phyloP scores from a whole-genome alignment of 768 basidiomycete species.

The Mycena latifolia region DNA sequence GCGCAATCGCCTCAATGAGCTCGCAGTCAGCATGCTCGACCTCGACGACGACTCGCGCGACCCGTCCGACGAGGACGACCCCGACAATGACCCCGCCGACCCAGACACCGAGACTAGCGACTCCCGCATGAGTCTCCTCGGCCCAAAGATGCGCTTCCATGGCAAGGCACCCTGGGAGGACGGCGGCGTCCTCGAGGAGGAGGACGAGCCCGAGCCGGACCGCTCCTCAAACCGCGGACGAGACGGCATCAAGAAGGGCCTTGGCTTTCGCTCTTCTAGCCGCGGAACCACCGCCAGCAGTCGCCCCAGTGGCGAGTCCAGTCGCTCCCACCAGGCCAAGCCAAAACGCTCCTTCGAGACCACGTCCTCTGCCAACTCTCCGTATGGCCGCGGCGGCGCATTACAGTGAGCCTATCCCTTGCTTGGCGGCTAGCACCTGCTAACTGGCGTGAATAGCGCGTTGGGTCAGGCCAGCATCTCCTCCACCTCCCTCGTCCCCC shows the following conservation, averaged over 20 bases:
- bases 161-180: slow-evolving; percentile 89
- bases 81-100: slow-evolving; percentile 51
- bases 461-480: slow-evolving; percentile 74
- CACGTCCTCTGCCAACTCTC: slow-evolving; percentile 60
- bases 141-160: slow-evolving; percentile 88
- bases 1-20: slow-evolving; percentile 58
- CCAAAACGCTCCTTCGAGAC: slow-evolving; percentile 73
- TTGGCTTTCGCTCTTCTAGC: slow-evolving; percentile 61
- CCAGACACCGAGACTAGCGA: slow-evolving; percentile 58
- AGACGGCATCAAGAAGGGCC: slow-evolving; percentile 55
- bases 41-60: slow-evolving; percentile 66
- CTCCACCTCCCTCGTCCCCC: slow-evolving; percentile 49
- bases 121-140: slow-evolving; percentile 76
- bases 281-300: slow-evolving; percentile 53
- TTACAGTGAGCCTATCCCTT: slow-evolving; percentile 64
- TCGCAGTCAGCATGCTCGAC: slow-evolving; percentile 66
- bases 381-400: slow-evolving; percentile 59
- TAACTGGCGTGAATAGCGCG: slow-evolving; percentile 51
- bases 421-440: slow-evolving; percentile 4
- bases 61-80: slow-evolving; percentile 54
- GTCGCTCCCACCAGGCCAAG: slow-evolving; percentile 58
- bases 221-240: slow-evolving; percentile 55
- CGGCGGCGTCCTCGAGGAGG: slow-evolving; percentile 58
- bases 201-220: slow-evolving; percentile 60
- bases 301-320: slow-evolving; percentile 77